Base-by-base conservation (phyloP, 768 basidiomycete genomes). In the Suillus plorans region DNA sequence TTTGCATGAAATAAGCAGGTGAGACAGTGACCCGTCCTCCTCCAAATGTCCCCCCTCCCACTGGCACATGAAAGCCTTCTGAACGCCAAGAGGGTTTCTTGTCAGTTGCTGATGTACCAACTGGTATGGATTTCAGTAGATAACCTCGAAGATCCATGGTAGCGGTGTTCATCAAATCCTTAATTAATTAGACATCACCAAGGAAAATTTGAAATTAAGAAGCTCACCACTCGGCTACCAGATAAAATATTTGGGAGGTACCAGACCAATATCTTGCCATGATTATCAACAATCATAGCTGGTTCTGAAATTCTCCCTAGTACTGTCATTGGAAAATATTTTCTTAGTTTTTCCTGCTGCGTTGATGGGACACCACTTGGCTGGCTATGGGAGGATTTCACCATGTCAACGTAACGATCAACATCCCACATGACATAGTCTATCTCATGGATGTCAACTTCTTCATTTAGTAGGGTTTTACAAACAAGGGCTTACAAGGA, bases 181-280 rank as follows among this genome's bases (percentile, higher is more conserved):
- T 34, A 18, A 53, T 53, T 31, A 53, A 34, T 53, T 31, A 53
- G 31, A 9, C 4, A 13, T 47, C 45, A 47, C 45, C 10, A 47
- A 22, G 45, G 28, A 53, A 53, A 31, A 9, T 31, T 53, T 53
- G 7, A 53, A 53, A 53, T 31, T 47, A 12, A 47, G 45, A 47
- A 47, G 10, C 52, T 53, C 18, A 34, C 31, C 5, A 53, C 31
- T 5, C 8, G 18, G 16, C 28, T 31, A 18, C 28, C 16, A 18
- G 52, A 53, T 10, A 53, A 9, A 20, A 53, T 53, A 34, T 53
- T 18, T 3, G 52, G 52, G 16, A 53, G 31, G 18, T 53, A 34
- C 52, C 52, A 53, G 6, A 59, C 52, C 31, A 53, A 31, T 4
- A 59, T 59, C n/a, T 59, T 44, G 18, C 58, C 58, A 59, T 59